Conservation (phyloP, 345 rosid genomes). For the Tarenaya hassleriana region DNA sequence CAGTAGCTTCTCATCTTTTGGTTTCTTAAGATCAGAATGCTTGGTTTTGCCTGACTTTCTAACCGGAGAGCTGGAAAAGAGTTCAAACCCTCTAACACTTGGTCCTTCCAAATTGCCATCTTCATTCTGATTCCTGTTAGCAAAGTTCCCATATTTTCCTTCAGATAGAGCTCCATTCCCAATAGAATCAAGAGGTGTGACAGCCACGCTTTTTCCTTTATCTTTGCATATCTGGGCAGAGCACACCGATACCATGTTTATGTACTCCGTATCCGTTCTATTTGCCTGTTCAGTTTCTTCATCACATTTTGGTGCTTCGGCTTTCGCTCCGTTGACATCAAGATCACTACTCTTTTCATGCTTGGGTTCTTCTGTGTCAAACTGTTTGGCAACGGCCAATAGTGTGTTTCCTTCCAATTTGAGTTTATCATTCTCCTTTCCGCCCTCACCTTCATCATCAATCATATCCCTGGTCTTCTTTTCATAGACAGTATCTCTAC, state of each 20-base stretch:
- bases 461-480: slow-evolving; percentile 18
- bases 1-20: slow-evolving; percentile 51
- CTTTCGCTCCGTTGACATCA: slow-evolving; percentile 35
- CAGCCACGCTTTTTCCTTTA: slow-evolving; percentile 61
- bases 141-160: slow-evolving; percentile 34
- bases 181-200: slow-evolving; percentile 33
- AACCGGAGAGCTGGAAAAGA: slow-evolving; percentile 73
- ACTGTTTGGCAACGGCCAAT: slow-evolving; percentile 28
- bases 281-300: slow-evolving; percentile 31
- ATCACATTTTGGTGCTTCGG: slow-evolving; percentile 27
- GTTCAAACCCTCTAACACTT: slow-evolving; percentile 77
- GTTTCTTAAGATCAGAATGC: slow-evolving; percentile 38
- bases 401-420: slow-evolving; percentile 31
- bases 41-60: slow-evolving; percentile 44
- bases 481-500: slow-evolving; percentile 5
- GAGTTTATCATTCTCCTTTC: slow-evolving; percentile 21
- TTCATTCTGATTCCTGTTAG: slow-evolving; percentile 30
- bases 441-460: slow-evolving; percentile 24
- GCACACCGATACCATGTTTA: slow-evolving; percentile 27
- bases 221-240: slow-evolving; percentile 38
- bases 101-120: slow-evolving; percentile 69
- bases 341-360: slow-evolving; percentile 36
- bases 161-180: slow-evolving; percentile 38
- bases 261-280: slow-evolving; percentile 23
- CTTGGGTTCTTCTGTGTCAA: slow-evolving; percentile 26